Evolutionary conservation across 495 filamentous ascomycete genomes (phyloP), one percentile per base, ranked within the genome.

Genomic region (Hypoxylon intermedium): DNA sequence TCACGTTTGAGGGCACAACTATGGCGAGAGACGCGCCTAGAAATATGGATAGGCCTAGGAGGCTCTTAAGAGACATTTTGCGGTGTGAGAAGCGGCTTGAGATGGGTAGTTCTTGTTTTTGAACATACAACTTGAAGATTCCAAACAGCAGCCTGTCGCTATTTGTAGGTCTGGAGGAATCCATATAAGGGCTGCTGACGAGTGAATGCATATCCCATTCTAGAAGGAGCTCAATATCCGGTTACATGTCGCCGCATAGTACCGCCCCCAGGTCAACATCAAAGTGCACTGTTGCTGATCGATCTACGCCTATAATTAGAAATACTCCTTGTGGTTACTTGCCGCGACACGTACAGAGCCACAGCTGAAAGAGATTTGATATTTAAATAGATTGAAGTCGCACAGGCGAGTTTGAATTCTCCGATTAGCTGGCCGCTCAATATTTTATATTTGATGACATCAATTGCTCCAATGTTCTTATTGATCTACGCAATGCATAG

Each of bases 1-100:
- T 54, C 16, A 77, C 43, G 34, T 74, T 77, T 41, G 63, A 49
- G 3, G 76, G 74, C 18, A 77, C 64, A 13, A 69, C 68, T 30
- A 58, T 63, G 1, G 70, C 67, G 13, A 71, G 24, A 31, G 65
- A 44, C 1, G 46, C 49, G 11, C 67, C 58, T 3, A 64, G n/a
- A 9, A 70, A 47, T 18, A 60, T 33, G 26, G 60, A 65, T 34
- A 65, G 30, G 1, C 60, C 54, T 23, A 68, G 28, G 18, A 70
- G 18, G 5, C 18, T 42, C 42, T 47, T 57, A 13, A 55, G 41
- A 58, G 60, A 58, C 65, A 70, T 68, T 38, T 34, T 54, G 53
- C 0, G 16, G 12, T 43, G 11, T 54, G 18, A 9, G 6, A 12
- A 38, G 40, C 16, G 12, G 26, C n/a, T 45, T 45, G 11, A 6